A percentile compares a stretch with the other conserved stretches of the same genome.
Conservation (phyloP, 116 monocot species). For the Phalaenopsis hybrid region DNA sequence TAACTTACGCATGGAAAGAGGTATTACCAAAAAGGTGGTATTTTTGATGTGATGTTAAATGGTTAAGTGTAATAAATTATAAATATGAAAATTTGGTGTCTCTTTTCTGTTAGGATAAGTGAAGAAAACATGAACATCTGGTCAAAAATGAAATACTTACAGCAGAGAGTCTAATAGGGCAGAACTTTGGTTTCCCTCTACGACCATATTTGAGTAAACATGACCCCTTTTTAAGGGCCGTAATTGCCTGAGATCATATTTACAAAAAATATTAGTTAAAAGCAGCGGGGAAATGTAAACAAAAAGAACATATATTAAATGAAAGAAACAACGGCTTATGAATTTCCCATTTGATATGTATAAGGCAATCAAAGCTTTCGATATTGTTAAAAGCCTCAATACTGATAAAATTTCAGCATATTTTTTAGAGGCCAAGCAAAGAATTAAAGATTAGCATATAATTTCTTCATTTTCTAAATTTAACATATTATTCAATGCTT, state of each 20-base stretch:
- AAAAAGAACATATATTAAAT: not conserved
- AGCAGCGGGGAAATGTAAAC: not conserved
- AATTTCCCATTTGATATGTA: not conserved
- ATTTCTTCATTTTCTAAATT: too few relatives aligned
- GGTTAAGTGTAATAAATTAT: too few relatives aligned
- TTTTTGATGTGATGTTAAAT: too few relatives aligned
- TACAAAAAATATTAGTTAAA: not conserved
- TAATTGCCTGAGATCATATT: conserved; percentile 24
- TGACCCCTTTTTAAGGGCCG: conserved; percentile 30
- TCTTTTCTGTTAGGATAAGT: too few relatives aligned
- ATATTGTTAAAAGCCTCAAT: too few relatives aligned
- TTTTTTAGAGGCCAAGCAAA: too few relatives aligned
- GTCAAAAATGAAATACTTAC: conserved; percentile 14
- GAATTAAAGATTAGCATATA: too few relatives aligned
- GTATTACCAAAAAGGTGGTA: too few relatives aligned
- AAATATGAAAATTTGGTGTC: too few relatives aligned
- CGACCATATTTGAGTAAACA: conserved; percentile 35
- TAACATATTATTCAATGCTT: too few relatives aligned
- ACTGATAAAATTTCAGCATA: too few relatives aligned
- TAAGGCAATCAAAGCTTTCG: not conserved
- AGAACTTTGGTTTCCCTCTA: conserved; percentile 40
- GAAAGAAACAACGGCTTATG: not conserved
- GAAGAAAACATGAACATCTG: not conserved
- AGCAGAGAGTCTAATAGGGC: conserved; percentile 32
- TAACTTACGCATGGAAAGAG: too few relatives aligned